Evolutionary conservation across 2,329 filamentous ascomycete species (phyloP).

Genomic region (Xylaria sp.): DNA sequence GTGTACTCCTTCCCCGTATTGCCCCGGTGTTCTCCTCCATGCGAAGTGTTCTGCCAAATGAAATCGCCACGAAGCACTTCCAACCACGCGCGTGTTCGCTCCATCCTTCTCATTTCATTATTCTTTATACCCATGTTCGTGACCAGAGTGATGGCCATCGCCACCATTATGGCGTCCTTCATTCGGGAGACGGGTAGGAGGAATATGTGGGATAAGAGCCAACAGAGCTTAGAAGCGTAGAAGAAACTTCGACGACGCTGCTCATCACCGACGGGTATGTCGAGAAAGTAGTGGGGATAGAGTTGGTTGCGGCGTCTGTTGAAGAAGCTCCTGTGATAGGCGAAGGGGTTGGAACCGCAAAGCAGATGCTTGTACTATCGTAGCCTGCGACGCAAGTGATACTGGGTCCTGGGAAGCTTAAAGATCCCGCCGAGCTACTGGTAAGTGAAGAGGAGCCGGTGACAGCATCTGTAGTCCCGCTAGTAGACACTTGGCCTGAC

Average conservation of each 20-base stretch:
- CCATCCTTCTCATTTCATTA: neutral
- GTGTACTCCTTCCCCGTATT: neutral
- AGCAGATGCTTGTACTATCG: slow-evolving; percentile 31
- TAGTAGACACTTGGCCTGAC: slow-evolving; percentile 14
- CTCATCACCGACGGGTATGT: slow-evolving; percentile 23
- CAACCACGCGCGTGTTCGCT: neutral
- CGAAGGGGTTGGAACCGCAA: slow-evolving; percentile 8
- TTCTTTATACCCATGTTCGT: slow-evolving; percentile 6
- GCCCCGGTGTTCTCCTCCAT: neutral
- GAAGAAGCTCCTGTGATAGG: slow-evolving; percentile 25
- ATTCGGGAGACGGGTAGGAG: neutral
- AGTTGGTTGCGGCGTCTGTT: slow-evolving; percentile 25
- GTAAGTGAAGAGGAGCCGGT: slow-evolving; percentile 29
- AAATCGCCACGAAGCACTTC: slow-evolving; percentile 24
- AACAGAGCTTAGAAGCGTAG: slow-evolving; percentile 3
- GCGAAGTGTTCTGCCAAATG: neutral
- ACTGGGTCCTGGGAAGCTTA: slow-evolving; percentile 15
- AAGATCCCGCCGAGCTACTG: slow-evolving; percentile 2
- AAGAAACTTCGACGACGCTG: slow-evolving; percentile 4
- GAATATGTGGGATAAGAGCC: slow-evolving; percentile 28
- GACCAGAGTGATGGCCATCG: neutral
- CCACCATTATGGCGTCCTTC: neutral
- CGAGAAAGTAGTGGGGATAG: slow-evolving; percentile 31
- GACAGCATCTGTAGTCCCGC: slow-evolving; percentile 26
- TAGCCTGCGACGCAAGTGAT: slow-evolving; percentile 35